Percentiles rank a stretch among this genome's conserved stretches.
Conservation (phyloP, 495 filamentous ascomycete species). For the Neurospora sp. region DNA sequence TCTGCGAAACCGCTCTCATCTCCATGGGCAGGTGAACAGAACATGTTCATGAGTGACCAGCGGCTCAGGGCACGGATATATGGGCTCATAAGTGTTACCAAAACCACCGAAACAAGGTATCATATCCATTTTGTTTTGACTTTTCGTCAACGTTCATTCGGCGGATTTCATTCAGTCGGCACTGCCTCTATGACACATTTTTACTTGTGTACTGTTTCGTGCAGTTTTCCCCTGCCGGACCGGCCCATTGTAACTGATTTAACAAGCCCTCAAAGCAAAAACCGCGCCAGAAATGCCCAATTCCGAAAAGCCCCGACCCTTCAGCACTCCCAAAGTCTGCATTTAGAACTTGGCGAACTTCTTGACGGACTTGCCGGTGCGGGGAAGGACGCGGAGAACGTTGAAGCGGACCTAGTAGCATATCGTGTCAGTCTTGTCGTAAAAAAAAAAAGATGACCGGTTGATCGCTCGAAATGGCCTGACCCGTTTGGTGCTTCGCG, state of each 20-base stretch:
- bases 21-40: not conserved
- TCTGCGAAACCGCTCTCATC: not conserved
- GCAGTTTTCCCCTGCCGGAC: constrained; percentile 36
- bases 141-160: constrained; percentile 18
- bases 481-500: not conserved
- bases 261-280: constrained; percentile 37
- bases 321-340: constrained; percentile 5
- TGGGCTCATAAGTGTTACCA: not conserved
- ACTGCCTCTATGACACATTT: constrained; percentile 36
- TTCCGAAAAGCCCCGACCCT: constrained; percentile 21
- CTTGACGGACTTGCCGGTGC: constrained; percentile 96
- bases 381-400: constrained; percentile 90
- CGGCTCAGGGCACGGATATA: not conserved
- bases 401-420: constrained; percentile 86
- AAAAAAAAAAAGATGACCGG: not conserved
- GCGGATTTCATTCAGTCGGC: constrained; percentile 31
- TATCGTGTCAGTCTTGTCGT: constrained; percentile 5
- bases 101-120: constrained; percentile 11
- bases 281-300: constrained; percentile 44
- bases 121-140: constrained; percentile 9
- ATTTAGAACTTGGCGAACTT: constrained; percentile 92
- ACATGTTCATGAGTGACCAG: not conserved
- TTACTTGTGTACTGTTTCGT: constrained; percentile 21
- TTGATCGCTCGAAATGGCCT: not conserved
- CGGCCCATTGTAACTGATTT: constrained; percentile 35